Evolutionary conservation across 129 eudicot species (phyloP).

Genomic region (Calendula officinalis): DNA sequence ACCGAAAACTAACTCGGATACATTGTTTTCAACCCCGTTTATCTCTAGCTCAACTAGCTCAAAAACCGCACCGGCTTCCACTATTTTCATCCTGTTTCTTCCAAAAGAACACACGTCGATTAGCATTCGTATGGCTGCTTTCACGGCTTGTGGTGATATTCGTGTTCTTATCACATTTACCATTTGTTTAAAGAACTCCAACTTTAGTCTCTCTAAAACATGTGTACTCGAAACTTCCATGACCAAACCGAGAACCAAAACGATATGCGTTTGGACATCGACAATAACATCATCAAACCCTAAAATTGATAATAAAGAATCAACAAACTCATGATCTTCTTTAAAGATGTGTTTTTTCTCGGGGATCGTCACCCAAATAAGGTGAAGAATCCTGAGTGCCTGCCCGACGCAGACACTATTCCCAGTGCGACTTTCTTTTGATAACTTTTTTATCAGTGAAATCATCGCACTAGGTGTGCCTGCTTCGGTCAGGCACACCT

Average conservation of each 20-base stretch:
- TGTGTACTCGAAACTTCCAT: constrained; percentile 33
- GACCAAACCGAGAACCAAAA: constrained; percentile 32
- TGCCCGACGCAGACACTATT: constrained; percentile 27
- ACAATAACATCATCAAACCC: background rate
- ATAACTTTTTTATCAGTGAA: constrained; percentile 28
- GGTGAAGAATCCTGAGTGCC: constrained; percentile 47
- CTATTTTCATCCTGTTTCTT: constrained; percentile 52
- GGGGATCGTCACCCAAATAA: constrained; percentile 31
- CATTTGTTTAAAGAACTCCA: constrained; percentile 38
- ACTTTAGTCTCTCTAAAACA: constrained; percentile 38
- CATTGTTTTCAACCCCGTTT: constrained; percentile 34
- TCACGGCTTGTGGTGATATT: constrained; percentile 39
- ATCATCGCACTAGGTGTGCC: constrained; percentile 46
- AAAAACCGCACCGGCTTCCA: constrained; percentile 54
- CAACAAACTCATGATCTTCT: constrained; percentile 41
- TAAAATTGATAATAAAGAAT: constrained; percentile 50
- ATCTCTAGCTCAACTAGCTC: constrained; percentile 66
- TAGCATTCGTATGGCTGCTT: constrained; percentile 42
- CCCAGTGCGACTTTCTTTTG: constrained; percentile 16
- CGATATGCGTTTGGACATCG: constrained; percentile 33
- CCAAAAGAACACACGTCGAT: constrained; percentile 57
- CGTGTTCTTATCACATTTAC: constrained; percentile 28
- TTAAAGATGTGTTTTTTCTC: constrained; percentile 29
- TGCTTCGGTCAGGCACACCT: constrained; percentile 43
- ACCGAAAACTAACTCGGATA: constrained; percentile 51